These are phyloP conservation scores for Leccinellum luteum DNA, from an alignment of 768 basidiomycete species.

Conservation along the genomic window DNA sequence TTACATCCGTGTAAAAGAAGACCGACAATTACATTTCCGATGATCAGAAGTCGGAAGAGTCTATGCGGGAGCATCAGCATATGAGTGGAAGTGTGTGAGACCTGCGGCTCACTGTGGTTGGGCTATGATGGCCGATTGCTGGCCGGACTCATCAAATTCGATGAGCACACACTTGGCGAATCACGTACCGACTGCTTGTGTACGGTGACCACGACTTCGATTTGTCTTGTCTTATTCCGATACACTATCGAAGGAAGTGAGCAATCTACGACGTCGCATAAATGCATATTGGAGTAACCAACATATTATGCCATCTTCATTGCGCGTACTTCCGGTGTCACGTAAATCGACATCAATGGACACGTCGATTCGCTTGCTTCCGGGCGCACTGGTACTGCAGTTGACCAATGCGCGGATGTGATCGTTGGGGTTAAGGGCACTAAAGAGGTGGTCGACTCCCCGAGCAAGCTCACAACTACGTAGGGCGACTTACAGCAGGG, in stretches of 20 bases:
- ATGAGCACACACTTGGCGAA: not conserved
- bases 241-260: slow-evolving; percentile 6
- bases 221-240: slow-evolving; percentile 8
- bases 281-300: not conserved
- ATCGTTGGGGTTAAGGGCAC: not conserved
- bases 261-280: not conserved
- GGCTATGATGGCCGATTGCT: slow-evolving; percentile 6
- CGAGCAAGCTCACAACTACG: not conserved
- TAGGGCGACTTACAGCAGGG: not conserved
- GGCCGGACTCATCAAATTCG: not conserved
- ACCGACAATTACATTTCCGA: slow-evolving; percentile 9
- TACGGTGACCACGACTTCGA: slow-evolving; percentile 11
- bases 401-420: not conserved
- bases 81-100: too few species aligned
- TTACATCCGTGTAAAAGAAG: not conserved
- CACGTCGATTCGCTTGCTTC: not conserved
- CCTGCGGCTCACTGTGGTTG: slow-evolving; percentile 3
- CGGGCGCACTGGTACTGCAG: not conserved
- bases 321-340: not conserved
- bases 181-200: slow-evolving; percentile 2
- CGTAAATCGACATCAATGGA: not conserved
- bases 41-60: slow-evolving; percentile 15
- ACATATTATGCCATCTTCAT: slow-evolving; percentile 3
- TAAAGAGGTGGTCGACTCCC: not conserved
- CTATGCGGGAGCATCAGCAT: not conserved